A percentile compares a stretch with the other conserved stretches of the same genome.
These are phyloP conservation scores for Malus orientalis DNA, from an alignment of 306 rosid genomes.

Conservation along the genomic window DNA sequence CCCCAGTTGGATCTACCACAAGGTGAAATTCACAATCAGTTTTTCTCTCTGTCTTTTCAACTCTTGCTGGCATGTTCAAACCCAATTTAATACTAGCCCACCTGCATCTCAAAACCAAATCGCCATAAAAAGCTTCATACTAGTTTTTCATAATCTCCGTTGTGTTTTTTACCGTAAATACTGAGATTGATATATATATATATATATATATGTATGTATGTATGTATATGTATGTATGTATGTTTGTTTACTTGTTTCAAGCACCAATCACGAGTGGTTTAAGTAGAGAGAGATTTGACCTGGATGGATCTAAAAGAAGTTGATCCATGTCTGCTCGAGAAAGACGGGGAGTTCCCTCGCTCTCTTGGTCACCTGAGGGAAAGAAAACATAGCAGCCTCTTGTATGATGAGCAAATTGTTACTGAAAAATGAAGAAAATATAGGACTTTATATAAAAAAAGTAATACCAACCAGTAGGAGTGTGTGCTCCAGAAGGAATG, in stretches of 20 bases:
- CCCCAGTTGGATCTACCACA: slow-evolving; percentile 76
- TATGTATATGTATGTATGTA: no score
- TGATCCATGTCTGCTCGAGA: slow-evolving; percentile 54
- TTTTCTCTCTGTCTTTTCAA: slow-evolving; percentile 66
- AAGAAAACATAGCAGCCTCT: background rate
- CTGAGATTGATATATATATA: background rate
- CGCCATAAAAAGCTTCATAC: background rate
- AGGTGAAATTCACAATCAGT: slow-evolving; percentile 49
- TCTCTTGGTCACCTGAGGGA: slow-evolving; percentile 39
- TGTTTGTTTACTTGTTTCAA: background rate
- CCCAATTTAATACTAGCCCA: slow-evolving; percentile 64
- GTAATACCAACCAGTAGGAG: slow-evolving; percentile 40
- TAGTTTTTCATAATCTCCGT: background rate
- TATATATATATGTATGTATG: no score
- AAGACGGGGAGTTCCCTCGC: slow-evolving; percentile 36
- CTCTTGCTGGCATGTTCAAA: slow-evolving; percentile 67
- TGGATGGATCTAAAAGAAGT: slow-evolving; percentile 56
- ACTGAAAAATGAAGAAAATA: background rate
- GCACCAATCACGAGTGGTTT: background rate
- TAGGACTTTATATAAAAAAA: background rate
- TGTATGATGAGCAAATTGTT: background rate
- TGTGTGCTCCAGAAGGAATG: slow-evolving; percentile 40
- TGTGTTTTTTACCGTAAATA: no score
- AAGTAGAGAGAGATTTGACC: slow-evolving; percentile 34
- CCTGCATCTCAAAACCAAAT: slow-evolving; percentile 28